Base-by-base conservation (phyloP, 1,139 yeast genomes). In the Pichia sp. region DNA sequence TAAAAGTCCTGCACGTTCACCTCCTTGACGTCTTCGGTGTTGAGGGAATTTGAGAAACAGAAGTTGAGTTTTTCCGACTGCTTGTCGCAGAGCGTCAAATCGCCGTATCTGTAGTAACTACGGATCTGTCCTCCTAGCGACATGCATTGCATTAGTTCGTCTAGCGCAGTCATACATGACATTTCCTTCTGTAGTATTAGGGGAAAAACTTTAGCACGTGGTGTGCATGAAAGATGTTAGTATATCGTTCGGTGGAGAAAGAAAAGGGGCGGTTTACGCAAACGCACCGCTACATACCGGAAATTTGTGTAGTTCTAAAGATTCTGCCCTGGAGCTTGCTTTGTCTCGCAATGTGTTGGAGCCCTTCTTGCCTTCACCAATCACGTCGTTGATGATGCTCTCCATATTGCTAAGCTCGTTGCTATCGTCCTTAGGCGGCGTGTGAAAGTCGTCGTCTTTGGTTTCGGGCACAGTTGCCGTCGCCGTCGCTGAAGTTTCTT, bases 101-200 rank as follows among this genome's bases (percentile, higher is more conserved):
- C 80, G 3, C 97, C 97, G 65, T 84, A 86, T 52, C 97, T 72
- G 67, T 92, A 92, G 65, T 87, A 85, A 69, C 86, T 80, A 59
- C 93, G 80, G 34, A 87, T 73, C 67, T 90, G 97, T 0, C 97
- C 97, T 1, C 97, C 97, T 2, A 90, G 67, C 0, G 97, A 87
- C 72, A 88, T 90, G 68, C 98, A 92, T 51, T 82, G 85, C 50
- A 90, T 78, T 41, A 92, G 74, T 65, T 89, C 96, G 69, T 92
- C 96, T 69, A 92, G 84, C 0, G 95, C 95, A 45, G 92, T 88
- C 51, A 86, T 74, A 64, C 90, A 85, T 54, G 80, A 78, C 87
- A 84, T 82, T 40, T 78, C 76, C 42, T 76, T 72, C 72, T 70
- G 47, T 16, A 5, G 29, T 4, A 26, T 4, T 30, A 15, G 49